Percentiles rank a stretch among this genome's conserved stretches.
phyloP scores from a whole-genome alignment of 1,139 yeast genomes.

The Debaryomyces sp. region DNA sequence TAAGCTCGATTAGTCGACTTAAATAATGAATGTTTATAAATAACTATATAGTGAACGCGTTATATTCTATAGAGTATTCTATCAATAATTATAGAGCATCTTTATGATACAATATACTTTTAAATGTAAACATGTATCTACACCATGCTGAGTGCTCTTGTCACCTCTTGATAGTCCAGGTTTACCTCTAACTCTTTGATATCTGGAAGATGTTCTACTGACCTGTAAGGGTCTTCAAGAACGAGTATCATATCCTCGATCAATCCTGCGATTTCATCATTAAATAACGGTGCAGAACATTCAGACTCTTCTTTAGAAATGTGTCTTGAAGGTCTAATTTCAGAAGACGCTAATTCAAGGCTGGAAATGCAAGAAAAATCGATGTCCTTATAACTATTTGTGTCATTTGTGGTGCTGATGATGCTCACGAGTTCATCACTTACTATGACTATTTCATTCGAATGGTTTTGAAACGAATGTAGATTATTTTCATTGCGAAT shows the following conservation, averaged over 20 bases:
- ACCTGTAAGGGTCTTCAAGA: neutral
- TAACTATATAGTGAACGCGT: neutral
- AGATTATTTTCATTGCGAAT: neutral
- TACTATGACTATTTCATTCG: neutral
- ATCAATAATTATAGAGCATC: neutral
- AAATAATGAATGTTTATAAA: neutral
- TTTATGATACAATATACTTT: neutral
- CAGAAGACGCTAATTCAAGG: neutral
- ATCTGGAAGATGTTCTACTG: neutral
- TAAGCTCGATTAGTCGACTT: conserved; percentile 41
- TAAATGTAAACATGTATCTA: neutral
- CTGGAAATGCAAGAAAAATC: neutral
- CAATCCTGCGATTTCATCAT: neutral
- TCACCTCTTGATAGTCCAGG: neutral
- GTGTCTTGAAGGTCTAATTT: neutral
- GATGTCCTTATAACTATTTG: neutral
- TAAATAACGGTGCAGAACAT: neutral
- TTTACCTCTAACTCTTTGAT: neutral
- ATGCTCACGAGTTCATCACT: neutral
- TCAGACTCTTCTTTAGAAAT: neutral
- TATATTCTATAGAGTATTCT: neutral
- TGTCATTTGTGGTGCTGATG: neutral
- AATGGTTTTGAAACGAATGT: neutral
- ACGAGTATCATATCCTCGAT: conserved; percentile 3
- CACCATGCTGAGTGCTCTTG: neutral